Conservation (phyloP, 371 early-diverging fungal genomes). For the Apophysomyces ossiformis region DNA sequence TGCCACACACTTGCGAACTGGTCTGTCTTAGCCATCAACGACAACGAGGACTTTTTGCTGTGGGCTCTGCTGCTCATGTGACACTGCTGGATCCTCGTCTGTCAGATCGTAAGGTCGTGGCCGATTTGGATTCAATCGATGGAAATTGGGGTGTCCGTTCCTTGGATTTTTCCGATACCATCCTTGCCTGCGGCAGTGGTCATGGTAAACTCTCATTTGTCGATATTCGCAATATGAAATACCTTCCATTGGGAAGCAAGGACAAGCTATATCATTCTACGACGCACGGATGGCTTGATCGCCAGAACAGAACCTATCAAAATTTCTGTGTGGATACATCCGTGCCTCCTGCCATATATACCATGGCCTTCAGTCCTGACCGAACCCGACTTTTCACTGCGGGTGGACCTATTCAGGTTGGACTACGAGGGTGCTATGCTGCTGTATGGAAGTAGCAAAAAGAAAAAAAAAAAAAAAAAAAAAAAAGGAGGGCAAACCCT, state of each 20-base stretch:
- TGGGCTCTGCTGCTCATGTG: conserved; percentile 67
- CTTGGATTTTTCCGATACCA: conserved; percentile 50
- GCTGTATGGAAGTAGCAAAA: conserved; percentile 35
- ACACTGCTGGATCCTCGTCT: conserved; percentile 64
- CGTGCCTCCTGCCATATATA: conserved; percentile 63
- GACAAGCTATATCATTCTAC: conserved; percentile 32
- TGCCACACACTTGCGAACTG: conserved; percentile 53
- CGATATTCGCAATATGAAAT: conserved; percentile 51
- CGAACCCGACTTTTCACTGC: conserved; percentile 57
- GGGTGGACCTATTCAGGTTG: conserved; percentile 70
- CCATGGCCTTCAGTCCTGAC: conserved; percentile 54
- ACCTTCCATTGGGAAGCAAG: conserved; percentile 30
- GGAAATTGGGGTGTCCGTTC: conserved; percentile 75
- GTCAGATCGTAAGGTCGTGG: conserved; percentile 29
- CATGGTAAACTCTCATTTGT: conserved; percentile 50
- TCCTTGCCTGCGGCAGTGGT: conserved; percentile 64
- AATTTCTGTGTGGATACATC: conserved; percentile 35
- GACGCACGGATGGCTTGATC: conserved; percentile 57
- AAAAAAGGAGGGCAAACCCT: neutral
- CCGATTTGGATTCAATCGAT: conserved; percentile 58
- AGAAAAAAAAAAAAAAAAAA: neutral
- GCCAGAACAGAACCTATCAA: conserved; percentile 12
- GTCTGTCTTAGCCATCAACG: conserved; percentile 53
- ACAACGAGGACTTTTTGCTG: conserved; percentile 47
- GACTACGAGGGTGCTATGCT: conserved; percentile 59